Evolutionary conservation across 1,284 basidiomycete genomes (phyloP).

Genomic region (Abortiporus biennis): DNA sequence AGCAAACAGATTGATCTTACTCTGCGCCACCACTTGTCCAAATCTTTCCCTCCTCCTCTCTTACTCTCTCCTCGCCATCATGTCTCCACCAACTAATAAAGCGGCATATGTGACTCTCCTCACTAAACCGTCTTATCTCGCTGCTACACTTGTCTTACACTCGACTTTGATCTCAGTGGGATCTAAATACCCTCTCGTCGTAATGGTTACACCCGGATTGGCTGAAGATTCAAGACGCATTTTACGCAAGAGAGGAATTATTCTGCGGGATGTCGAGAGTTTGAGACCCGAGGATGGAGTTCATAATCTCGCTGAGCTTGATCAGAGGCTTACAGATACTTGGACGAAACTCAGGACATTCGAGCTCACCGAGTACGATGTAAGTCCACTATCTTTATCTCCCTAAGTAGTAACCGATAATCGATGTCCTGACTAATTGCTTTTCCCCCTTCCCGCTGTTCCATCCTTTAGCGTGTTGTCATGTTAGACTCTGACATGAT

Average conservation of each 20-base stretch:
- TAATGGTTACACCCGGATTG: constrained; percentile 70
- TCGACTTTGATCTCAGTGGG: constrained; percentile 56
- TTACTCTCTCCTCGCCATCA: too few relatives aligned
- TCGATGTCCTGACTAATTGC: constrained; percentile 1
- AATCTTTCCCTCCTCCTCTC: too few relatives aligned
- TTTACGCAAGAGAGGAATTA: constrained; percentile 49
- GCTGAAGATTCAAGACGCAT: constrained; percentile 48
- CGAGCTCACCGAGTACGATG: constrained; percentile 71
- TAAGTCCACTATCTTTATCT: constrained; percentile 36
- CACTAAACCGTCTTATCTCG: constrained; percentile 64
- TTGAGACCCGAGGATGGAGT: constrained; percentile 52
- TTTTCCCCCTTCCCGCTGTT: too few relatives aligned
- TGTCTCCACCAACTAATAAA: constrained; percentile 19
- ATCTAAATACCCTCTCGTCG: constrained; percentile 76
- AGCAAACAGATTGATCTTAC: too few relatives aligned
- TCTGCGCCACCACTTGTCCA: too few relatives aligned
- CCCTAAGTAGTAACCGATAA: too few relatives aligned
- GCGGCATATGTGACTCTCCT: constrained; percentile 59
- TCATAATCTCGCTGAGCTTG: constrained; percentile 45
- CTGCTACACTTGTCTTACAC: constrained; percentile 71
- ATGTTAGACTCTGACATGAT: constrained; percentile 93
- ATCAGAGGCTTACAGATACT: constrained; percentile 75
- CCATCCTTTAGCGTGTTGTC: constrained; percentile 76
- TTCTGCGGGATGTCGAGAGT: constrained; percentile 51
- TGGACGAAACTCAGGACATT: constrained; percentile 91